phyloP scores from a whole-genome alignment of 192 early-diverging fungal genomes.

The Oehlia diaphana region DNA sequence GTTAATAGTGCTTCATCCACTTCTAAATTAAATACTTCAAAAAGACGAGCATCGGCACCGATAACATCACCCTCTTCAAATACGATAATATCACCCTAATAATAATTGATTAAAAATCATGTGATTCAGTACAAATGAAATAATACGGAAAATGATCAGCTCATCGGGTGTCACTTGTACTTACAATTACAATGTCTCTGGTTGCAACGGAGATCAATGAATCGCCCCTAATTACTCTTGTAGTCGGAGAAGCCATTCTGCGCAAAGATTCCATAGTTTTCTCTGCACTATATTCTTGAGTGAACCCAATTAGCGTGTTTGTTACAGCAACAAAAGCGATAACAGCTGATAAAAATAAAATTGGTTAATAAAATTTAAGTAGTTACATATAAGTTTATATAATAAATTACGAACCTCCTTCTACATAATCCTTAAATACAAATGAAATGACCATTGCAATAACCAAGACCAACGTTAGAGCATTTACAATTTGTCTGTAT shows the following conservation, averaged over 20 bases:
- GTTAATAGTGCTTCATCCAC: constrained; percentile 92
- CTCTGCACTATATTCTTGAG: constrained; percentile 92
- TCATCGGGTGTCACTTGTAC: not conserved
- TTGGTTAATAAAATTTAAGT: too few species aligned
- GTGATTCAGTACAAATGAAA: too few species aligned
- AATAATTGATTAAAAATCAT: too few species aligned
- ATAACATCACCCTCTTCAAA: constrained; percentile 94
- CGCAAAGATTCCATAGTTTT: constrained; percentile 93
- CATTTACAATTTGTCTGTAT: constrained; percentile 64
- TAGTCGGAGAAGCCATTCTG: constrained; percentile 52
- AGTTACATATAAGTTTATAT: not conserved
- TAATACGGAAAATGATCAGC: too few species aligned
- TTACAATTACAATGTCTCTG: constrained; percentile 73
- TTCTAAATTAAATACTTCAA: constrained; percentile 85
- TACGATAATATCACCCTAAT: constrained; percentile 76
- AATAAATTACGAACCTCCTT: constrained; percentile 47
- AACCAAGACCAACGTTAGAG: constrained; percentile 66
- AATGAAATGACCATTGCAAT: constrained; percentile 65
- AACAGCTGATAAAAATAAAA: constrained; percentile 36
- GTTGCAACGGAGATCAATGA: constrained; percentile 72
- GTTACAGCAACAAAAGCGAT: constrained; percentile 76
- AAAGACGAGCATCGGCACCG: constrained; percentile 87
- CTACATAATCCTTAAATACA: constrained; percentile 66
- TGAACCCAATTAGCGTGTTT: constrained; percentile 89
- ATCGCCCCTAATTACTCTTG: constrained; percentile 84